Evolutionary conservation across 1,139 yeast species (phyloP), one percentile per base, ranked within the genome.

Genomic region (Wickerhamiella pararugosa): DNA sequence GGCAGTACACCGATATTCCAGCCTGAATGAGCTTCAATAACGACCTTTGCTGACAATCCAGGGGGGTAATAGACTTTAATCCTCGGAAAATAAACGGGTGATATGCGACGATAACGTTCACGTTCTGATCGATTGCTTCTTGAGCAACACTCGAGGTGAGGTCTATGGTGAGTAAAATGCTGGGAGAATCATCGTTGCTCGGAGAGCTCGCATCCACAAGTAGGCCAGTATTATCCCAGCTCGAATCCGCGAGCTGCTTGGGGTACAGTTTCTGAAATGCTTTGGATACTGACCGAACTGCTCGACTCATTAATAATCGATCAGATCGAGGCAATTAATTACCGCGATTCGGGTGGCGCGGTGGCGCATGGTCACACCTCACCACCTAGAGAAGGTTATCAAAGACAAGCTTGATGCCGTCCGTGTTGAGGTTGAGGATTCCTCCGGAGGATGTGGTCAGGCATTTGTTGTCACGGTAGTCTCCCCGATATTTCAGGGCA

Each of bases 221-320:
- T 43, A 87, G 65, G 0, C 97, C 97, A 0, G 94, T 84, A 57
- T 87, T 87, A 58, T 90, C 98, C 97, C 97, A 90, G 1, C 87
- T 60, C 36, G 69, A 68, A 53, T 87, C 97, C 0, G 97, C 97
- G 46, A 80, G 67, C 43, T 70, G 71, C 34, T 69, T 61, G 5
- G 95, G 94, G 54, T 79, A 84, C 31, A 75, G 64, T 49, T 71
- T 74, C 56, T 84, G 83, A 46, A 87, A 56, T 44, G 69, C 66
- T 8, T 40, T 44, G 8, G 43, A 28, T 1, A 49, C 43, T 2
- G 40, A 26, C 39, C 40, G 43, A 10, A 47, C 45, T 21, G 37
- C 34, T 32, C 33, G 37, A 41, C 41, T 41, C 43, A 41, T 41
- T 35, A 28, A 11, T 21, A 15, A 38, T 34, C 37, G 10, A 9